These are phyloP conservation scores for Aspergillus leporis DNA, from an alignment of 495 filamentous ascomycete genomes.

Conservation along the genomic window DNA sequence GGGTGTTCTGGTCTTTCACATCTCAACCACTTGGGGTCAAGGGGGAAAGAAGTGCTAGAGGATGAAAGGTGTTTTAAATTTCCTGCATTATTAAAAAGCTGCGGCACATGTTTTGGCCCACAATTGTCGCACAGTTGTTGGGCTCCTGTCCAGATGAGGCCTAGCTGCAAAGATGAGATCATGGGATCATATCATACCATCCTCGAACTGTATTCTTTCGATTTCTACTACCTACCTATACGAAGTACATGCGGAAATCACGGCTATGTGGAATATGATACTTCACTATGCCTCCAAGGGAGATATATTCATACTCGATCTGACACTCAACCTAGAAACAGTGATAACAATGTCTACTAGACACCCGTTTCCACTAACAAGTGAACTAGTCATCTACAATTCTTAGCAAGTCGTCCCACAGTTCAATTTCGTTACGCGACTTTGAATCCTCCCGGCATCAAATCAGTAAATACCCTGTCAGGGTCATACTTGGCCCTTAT, in stretches of 20 bases:
- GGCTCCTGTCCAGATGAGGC: background rate
- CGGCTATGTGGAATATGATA: no score
- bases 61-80: background rate
- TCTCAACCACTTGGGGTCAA: background rate
- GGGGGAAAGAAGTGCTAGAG: background rate
- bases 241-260: no score
- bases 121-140: background rate
- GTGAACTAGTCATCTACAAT: background rate
- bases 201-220: background rate
- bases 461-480: constrained; percentile 20
- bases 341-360: background rate
- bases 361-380: background rate
- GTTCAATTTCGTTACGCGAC: background rate
- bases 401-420: background rate
- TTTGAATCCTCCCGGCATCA: constrained; percentile 13
- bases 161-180: background rate
- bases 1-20: constrained; percentile 3
- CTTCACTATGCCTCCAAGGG: no score
- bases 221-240: background rate
- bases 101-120: background rate
- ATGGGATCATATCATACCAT: background rate
- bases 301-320: no score
- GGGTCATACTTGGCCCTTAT: constrained; percentile 31
- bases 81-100: background rate
- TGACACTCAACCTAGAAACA: no score